Conservation (phyloP, 306 rosid genomes). For the Crotalaria pallida region DNA sequence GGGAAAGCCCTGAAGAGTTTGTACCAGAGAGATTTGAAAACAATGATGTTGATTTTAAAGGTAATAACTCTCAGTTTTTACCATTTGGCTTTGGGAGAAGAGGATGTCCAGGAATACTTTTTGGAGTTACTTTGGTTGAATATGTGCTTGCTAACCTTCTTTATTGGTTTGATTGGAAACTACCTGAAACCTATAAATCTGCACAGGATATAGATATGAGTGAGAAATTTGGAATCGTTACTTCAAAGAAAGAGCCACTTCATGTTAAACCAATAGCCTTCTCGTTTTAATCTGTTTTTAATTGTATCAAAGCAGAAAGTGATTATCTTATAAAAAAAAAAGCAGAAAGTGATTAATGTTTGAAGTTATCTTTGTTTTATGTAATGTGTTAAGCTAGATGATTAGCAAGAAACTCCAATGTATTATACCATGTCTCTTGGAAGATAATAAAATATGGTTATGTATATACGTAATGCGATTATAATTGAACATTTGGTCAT, state of each 20-base stretch:
- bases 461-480: no score
- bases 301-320: no score
- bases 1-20: slow-evolving; percentile 28
- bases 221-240: background rate
- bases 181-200: background rate
- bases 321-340: no score
- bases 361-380: no score
- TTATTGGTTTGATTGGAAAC: slow-evolving; percentile 30
- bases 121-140: slow-evolving; percentile 9
- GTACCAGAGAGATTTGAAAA: slow-evolving; percentile 30
- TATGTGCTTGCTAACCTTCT: slow-evolving; percentile 37
- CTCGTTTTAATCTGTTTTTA: background rate
- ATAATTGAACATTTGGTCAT: no score
- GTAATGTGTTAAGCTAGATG: no score
- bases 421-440: no score
- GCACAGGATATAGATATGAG: slow-evolving; percentile 15
- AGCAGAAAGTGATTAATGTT: no score
- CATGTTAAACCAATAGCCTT: background rate
- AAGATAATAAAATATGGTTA: no score
- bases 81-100: slow-evolving; percentile 37
- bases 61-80: background rate
- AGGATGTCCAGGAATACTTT: slow-evolving; percentile 24
- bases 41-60: background rate
- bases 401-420: no score
- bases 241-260: slow-evolving; percentile 23